These are phyloP conservation scores for Diaporthe humulicola DNA, from an alignment of 2,329 filamentous ascomycete genomes.

Conservation along the genomic window DNA sequence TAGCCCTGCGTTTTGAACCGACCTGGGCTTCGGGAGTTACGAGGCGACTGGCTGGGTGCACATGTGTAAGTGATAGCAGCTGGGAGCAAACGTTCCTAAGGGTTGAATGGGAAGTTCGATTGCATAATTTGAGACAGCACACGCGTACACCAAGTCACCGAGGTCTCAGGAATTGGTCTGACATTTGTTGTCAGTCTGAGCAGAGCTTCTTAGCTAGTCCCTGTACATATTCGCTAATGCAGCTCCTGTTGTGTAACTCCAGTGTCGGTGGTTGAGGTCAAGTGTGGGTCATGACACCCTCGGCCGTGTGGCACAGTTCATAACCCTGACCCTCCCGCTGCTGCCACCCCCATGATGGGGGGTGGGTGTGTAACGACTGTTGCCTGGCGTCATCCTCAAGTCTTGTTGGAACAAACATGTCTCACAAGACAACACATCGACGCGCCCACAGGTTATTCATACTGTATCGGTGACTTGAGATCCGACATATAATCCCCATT, in stretches of 20 bases:
- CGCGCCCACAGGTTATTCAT: too few species aligned
- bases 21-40: neutral
- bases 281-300: too few species aligned
- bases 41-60: neutral
- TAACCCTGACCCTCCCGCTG: neutral
- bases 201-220: neutral
- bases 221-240: neutral
- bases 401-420: neutral
- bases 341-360: neutral
- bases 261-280: too few species aligned
- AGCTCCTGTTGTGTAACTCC: neutral
- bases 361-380: neutral
- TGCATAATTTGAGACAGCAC: neutral
- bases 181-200: neutral
- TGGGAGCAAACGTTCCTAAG: too few species aligned
- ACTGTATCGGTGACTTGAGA: neutral
- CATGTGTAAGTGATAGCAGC: too few species aligned
- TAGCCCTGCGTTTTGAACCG: neutral
- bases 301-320: too few species aligned
- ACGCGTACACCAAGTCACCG: neutral
- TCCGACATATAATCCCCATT: rapidly evolving
- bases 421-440: neutral
- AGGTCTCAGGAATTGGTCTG: rapidly evolving
- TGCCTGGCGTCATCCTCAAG: neutral
- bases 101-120: neutral